Base-by-base conservation (phyloP, 345 rosid genomes). In the Syzygium aqueum region DNA sequence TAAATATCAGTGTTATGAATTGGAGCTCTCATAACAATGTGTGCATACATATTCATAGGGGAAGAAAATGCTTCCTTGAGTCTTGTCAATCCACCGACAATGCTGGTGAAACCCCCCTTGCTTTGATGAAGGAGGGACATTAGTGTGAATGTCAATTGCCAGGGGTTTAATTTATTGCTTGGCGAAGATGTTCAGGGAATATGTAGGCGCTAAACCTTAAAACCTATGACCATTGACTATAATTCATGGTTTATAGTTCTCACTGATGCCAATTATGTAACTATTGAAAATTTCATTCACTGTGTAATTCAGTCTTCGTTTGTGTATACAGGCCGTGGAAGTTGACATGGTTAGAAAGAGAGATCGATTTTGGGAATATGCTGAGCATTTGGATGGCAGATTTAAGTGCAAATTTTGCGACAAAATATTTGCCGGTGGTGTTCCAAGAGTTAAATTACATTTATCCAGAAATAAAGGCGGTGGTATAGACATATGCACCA, bases 361-460 rank as follows among this genome's bases (percentile, higher is more conserved):
- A n/a, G 89, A 84, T 27, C n/a, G 2, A 22, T 77, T 90, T 28
- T 88, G 85, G 89, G 56, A 86, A 13, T 51, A 52, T 51, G 89
- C 5, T 0, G 33, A 51, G 19, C 23, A 22, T 22, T 25, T 67
- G 14, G 57, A 52, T 84, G 87, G 77, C 22, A 28, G 5, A 15
- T 59, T 28, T 37, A 53, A 11, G 65, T 90, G 91, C 37, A 54
- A 57, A 1, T 87, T 67, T n/a, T 87, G 89, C 51, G 11, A 14
- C 3, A 27, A 1, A 13, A 46, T 3, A 23, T 85, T 85, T 86
- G 49, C 85, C 5, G 85, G 73, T 3, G 90, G 89, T 8, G 5
- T 85, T 56, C 13, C 87, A 0, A 88, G 85, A 49, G 25, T 84
- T 23, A 87, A 87, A 37, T 90, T 85, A 0, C 90, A 88, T 86